A percentile compares a stretch with the other conserved stretches of the same genome.
Evolutionary conservation across 441 rosid genomes (phyloP).

Genomic region (Sinapis alba): DNA sequence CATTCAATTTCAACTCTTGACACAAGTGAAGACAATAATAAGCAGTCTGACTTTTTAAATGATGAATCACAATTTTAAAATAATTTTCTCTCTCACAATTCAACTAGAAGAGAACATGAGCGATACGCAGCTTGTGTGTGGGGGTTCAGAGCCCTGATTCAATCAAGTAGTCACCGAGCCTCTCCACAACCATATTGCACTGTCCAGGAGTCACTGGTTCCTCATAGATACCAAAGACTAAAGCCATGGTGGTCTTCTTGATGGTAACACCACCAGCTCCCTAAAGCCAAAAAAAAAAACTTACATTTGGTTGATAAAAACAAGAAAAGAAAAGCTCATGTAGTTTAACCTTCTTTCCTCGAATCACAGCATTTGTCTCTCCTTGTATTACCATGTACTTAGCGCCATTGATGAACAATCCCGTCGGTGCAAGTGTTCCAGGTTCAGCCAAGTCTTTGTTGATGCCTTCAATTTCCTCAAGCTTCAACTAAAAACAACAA

Average conservation of each 20-base stretch:
- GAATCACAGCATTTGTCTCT: conserved; percentile 67
- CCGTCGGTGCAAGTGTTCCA: conserved; percentile 75
- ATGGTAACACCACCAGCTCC: conserved; percentile 77
- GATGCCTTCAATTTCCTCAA: conserved; percentile 53
- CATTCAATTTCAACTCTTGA: conserved; percentile 8
- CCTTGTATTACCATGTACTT: conserved; percentile 87
- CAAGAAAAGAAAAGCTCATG: not conserved
- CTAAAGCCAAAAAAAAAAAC: conserved; percentile 40
- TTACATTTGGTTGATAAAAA: not conserved
- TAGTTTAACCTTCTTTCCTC: conserved; percentile 68
- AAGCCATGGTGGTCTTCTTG: conserved; percentile 61
- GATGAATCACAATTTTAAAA: conserved; percentile 16
- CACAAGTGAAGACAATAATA: conserved; percentile 17
- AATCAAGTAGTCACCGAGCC: conserved; percentile 84
- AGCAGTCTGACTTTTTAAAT: not conserved
- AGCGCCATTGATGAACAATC: conserved; percentile 56
- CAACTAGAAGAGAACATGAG: conserved; percentile 12
- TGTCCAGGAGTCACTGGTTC: conserved; percentile 83
- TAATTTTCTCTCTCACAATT: not conserved
- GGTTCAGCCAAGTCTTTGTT: conserved; percentile 60
- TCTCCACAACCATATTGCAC: conserved; percentile 79
- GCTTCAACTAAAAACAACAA: conserved; percentile 49
- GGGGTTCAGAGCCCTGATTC: conserved; percentile 65
- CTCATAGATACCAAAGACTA: conserved; percentile 65
- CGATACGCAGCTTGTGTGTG: conserved; percentile 1